Conservation (phyloP, 176 grass and related monocot species). For the Sorghum bicolor region Sorghum_bicolor_NCBIv3 NC_012878.2:58426501-58427000, state of each 20-base stretch:
- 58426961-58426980: neutral
- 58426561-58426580: neutral
- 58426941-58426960: slow-evolving; percentile 5
- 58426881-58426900: slow-evolving; percentile 55
- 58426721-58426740: slow-evolving; percentile 75
- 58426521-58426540: neutral
- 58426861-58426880: slow-evolving; percentile 84
- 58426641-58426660: slow-evolving; percentile 93
- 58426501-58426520: neutral
- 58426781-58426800: neutral
- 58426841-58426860: slow-evolving; percentile 68
- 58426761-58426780: neutral
- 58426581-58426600: slow-evolving; percentile 43
- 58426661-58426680: slow-evolving; percentile 93
- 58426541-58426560: neutral
- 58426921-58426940: slow-evolving; percentile 87
- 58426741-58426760: slow-evolving; percentile 65
- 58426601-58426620: slow-evolving; percentile 92
- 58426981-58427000: neutral
- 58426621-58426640: slow-evolving; percentile 83
- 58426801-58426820: slow-evolving; percentile 11
- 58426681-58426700: slow-evolving; percentile 91
- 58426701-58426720: slow-evolving; percentile 62
- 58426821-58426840: slow-evolving; percentile 43
- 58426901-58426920: slow-evolving; percentile 82